A percentile compares a stretch with the other conserved stretches of the same genome.
Evolutionary conservation across 108 stramenopile genomes (phyloP).

Genomic region (Nitzschia putrida): DNA sequence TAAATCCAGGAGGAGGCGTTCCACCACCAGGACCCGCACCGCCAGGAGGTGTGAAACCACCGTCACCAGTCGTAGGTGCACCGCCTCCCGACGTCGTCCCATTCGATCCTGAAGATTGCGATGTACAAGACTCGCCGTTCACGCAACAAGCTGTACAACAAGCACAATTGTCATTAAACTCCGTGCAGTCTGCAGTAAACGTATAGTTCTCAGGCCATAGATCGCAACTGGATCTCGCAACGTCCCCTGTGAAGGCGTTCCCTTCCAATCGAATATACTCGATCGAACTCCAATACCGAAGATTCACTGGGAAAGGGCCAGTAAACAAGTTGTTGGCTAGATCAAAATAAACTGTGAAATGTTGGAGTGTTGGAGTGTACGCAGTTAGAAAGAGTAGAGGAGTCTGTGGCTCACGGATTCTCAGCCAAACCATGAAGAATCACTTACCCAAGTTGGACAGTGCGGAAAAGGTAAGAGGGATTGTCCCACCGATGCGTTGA

Average conservation of each 20-base stretch:
- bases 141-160: neutral
- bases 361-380: too few species aligned
- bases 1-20: too few species aligned
- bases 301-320: slow-evolving; percentile 45
- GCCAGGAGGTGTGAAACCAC: neutral
- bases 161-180: neutral
- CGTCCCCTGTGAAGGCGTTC: neutral
- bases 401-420: neutral
- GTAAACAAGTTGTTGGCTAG: too few species aligned
- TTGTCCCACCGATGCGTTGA: neutral
- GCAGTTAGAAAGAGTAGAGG: slow-evolving; percentile 18
- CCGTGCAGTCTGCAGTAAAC: neutral
- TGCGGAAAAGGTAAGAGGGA: neutral
- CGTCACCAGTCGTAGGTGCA: neutral
- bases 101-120: neutral
- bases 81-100: neutral
- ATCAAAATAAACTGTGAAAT: too few species aligned
- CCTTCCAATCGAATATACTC: neutral
- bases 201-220: neutral
- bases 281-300: slow-evolving; percentile 13
- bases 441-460: neutral
- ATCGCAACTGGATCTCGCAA: neutral
- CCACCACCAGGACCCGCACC: too few species aligned
- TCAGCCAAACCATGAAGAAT: too few species aligned
- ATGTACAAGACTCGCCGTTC: neutral